Percentiles rank a stretch among this genome's conserved stretches.
These are phyloP conservation scores for Mesostigma viride DNA, from an alignment of 139 green algal genomes.

Conservation along the genomic window DNA sequence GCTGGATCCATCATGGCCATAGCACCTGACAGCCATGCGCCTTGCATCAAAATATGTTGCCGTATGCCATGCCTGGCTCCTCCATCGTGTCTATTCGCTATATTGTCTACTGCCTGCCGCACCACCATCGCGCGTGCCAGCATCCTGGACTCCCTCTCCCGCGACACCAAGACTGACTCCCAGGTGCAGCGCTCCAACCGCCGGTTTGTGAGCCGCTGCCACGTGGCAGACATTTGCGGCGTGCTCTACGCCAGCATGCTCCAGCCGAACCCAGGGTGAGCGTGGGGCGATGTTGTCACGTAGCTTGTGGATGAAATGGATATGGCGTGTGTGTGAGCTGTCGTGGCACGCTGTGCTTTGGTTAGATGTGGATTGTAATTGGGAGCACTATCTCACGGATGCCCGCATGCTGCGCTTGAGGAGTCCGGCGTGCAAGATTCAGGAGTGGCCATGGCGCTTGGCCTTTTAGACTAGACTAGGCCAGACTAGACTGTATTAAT, in stretches of 20 bases:
- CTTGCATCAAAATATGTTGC: background rate
- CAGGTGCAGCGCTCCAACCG: slow-evolving; percentile 34
- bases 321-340: background rate
- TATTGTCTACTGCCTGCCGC: too few species aligned
- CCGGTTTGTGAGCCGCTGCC: slow-evolving; percentile 49
- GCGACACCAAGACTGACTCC: too few species aligned
- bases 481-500: too few species aligned
- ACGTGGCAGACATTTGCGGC: slow-evolving; percentile 63
- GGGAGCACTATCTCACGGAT: background rate
- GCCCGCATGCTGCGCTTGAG: background rate
- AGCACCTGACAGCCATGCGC: too few species aligned
- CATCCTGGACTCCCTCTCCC: too few species aligned
- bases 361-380: background rate
- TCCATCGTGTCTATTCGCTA: too few species aligned
- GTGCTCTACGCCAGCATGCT: slow-evolving; percentile 51
- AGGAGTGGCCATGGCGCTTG: background rate
- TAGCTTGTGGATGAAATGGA: background rate
- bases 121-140: too few species aligned
- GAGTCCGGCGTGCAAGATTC: background rate
- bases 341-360: background rate
- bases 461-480: too few species aligned
- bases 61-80: background rate
- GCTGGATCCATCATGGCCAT: too few species aligned
- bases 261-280: background rate
- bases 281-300: background rate